Base-by-base conservation (phyloP, 2,329 filamentous ascomycete genomes). In the Aspergillus texensis region DNA sequence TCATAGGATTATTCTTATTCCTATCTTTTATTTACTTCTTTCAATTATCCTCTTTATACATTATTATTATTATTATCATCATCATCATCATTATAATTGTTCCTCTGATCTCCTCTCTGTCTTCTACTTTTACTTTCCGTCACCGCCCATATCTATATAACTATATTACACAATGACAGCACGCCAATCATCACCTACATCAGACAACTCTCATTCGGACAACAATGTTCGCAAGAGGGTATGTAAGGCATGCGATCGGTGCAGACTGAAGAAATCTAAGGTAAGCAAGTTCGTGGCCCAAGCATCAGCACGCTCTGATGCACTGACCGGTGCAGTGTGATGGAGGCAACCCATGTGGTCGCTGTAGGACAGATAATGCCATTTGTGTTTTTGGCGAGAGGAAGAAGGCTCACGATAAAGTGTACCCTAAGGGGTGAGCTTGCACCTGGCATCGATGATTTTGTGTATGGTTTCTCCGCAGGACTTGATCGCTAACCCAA, bases 181-280 rank as follows among this genome's bases (percentile, higher is more conserved):
- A 54, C 76, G 77, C 46, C 77, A 79, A 71, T 74, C 77, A 67
- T 74, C 77, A 60, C 77, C 78, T 39, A 68, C 72, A n/a, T 78
- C 75, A 45, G 77, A 79, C 28, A 69, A 78, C 62, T 78, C 75
- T 32, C 76, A 78, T 67, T 78, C 79, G 21, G 82, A 84, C 70
- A 78, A 78, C 65, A 83, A 81, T 67, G 80, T 79, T 43, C 77
- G 87, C 68, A 89, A 89, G 77, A 81, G 87, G 71, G 52, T 54
- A 36, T 54, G 52, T 36, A 89, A 89, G 78, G 87, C 87, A 28
- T 89, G 87, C 75, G 87, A 89, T 76, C 82, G 87, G 64, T 89
- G 87, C 78, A 82, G 87, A 56, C 70, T 89, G 62, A 89, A 89
- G 77, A 89, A 89, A 74, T 89, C 86, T 73, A 89, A 89, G 81